Evolutionary conservation across 805 yeast species (phyloP).

Genomic region (Metschnikowia continentalis): DNA sequence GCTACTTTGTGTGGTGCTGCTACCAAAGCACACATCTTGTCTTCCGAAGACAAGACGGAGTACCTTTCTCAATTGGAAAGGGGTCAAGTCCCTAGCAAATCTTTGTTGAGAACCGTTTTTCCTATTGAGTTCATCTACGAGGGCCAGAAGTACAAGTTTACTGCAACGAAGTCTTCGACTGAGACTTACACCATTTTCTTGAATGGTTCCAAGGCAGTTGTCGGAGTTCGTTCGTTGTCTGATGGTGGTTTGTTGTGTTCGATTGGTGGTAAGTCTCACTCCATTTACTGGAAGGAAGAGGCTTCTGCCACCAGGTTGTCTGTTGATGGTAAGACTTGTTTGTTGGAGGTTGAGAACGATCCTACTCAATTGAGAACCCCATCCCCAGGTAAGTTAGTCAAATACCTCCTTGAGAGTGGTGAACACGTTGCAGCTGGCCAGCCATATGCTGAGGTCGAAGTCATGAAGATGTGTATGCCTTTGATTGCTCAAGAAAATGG

Average conservation of each 20-base stretch:
- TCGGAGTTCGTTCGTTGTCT: constrained; percentile 81
- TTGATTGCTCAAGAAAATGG: constrained; percentile 92
- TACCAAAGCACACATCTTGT: constrained; percentile 83
- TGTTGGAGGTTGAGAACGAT: constrained; percentile 92
- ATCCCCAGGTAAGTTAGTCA: constrained; percentile 96
- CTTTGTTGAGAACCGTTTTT: constrained; percentile 76
- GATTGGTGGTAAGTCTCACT: constrained; percentile 87
- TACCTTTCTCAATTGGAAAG: constrained; percentile 78
- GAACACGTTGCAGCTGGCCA: constrained; percentile 90
- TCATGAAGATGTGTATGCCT: constrained; percentile 99
- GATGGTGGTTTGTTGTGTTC: constrained; percentile 93
- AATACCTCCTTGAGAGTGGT: constrained; percentile 90
- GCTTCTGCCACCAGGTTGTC: constrained; percentile 91
- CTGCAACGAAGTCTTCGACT: constrained; percentile 87
- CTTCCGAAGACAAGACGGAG: constrained; percentile 64
- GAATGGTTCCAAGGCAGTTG: constrained; percentile 87
- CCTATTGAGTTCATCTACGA: constrained; percentile 95
- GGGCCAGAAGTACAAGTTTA: constrained; percentile 87
- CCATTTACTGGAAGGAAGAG: constrained; percentile 97
- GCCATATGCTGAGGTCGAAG: constrained; percentile 97
- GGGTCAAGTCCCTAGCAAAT: constrained; percentile 91
- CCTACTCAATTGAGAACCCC: constrained; percentile 99
- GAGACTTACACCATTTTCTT: constrained; percentile 86
- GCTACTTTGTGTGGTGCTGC: constrained; percentile 98
- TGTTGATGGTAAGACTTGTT: constrained; percentile 92